phyloP scores from a whole-genome alignment of 495 filamentous ascomycete species.

The Penicillium alfredii region DNA sequence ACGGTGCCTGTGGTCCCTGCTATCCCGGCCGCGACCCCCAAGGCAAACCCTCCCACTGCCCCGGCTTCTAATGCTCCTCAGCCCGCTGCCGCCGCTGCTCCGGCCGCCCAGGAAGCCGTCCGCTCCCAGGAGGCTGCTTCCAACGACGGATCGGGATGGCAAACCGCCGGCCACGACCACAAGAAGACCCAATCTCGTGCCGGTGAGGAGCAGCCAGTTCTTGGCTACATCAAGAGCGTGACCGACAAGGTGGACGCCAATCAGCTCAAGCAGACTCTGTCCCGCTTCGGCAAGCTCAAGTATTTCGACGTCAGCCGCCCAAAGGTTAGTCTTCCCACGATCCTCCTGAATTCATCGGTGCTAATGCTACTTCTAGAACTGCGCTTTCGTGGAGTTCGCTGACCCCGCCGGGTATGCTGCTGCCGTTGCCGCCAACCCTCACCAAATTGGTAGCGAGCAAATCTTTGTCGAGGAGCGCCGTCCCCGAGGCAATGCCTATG shows the following conservation, averaged over 20 bases:
- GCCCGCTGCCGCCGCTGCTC: constrained; percentile 33
- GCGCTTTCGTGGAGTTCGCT: constrained; percentile 91
- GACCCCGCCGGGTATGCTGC: constrained; percentile 70
- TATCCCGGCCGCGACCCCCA: constrained; percentile 33
- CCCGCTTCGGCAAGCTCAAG: constrained; percentile 68
- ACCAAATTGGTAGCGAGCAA: constrained; percentile 71
- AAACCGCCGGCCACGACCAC: constrained; percentile 70
- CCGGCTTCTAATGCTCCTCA: constrained; percentile 25
- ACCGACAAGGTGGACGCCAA: constrained; percentile 72
- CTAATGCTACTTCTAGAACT: constrained; percentile 56
- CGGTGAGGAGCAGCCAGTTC: constrained; percentile 58
- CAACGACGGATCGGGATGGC: constrained; percentile 58
- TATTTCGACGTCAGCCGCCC: constrained; percentile 84
- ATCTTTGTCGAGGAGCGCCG: constrained; percentile 87
- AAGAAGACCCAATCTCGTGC: constrained; percentile 71
- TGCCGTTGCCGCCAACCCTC: constrained; percentile 79
- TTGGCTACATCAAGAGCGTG: constrained; percentile 91
- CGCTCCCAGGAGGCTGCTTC: constrained; percentile 41
- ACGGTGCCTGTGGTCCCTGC: constrained; percentile 25
- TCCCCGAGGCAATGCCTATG: constrained; percentile 60
- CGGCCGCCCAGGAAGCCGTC: constrained; percentile 28
- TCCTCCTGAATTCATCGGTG: constrained; percentile 1
- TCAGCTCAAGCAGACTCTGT: constrained; percentile 58
- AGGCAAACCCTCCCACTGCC: constrained; percentile 33
- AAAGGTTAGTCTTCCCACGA: constrained; percentile 59